Base-by-base conservation (phyloP, 441 rosid species). In the Pelargonium citronellum region DNA sequence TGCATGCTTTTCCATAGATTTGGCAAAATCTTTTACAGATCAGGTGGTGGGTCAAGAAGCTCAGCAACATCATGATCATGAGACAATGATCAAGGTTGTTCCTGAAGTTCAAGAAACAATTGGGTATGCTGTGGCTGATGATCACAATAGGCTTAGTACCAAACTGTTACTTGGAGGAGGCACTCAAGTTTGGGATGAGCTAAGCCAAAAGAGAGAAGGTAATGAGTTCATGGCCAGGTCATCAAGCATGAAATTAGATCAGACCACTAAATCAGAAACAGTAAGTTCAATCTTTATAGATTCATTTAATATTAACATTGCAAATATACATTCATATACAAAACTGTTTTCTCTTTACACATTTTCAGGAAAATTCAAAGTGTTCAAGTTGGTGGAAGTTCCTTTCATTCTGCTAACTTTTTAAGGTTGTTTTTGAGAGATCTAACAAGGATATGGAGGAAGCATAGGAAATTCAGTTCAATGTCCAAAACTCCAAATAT, bases 1-100 rank as follows among this genome's bases (percentile, higher is more conserved):
- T 12, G 57, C 79, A 0, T 85, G 69, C 69, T 87, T 87, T 72
- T 86, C 88, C 0, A 83, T 84, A 6, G 89, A 87, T 76, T 64
- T 87, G 73, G 77, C 76, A 0, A 79, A 77, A 68, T 80, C 89
- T 41, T 78, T 67, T 72, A 66, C 79, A 3, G 39, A 74, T 64
- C n/a, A 67, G 24, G 24, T 22, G 24, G 24, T 22, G 24, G 24
- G 24, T 22, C 24, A 22, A 22, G 24, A 22, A 22, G 24, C 24
- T 22, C 24, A 22, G 24, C 24, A 22, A 22, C 24, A 22, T 22
- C 24, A 22, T 22, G 24, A 22, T 22, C 24, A 22, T 22, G 24
- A 22, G 24, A 22, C 24, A 22, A 22, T 22, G 24, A 22, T 22
- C 24, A 22, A 22, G 24, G 24, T 22, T 22, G 24, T 22, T 22